Evolutionary conservation across 2,329 filamentous ascomycete species (phyloP).

Genomic region (Pestalotiopsis sp.): DNA sequence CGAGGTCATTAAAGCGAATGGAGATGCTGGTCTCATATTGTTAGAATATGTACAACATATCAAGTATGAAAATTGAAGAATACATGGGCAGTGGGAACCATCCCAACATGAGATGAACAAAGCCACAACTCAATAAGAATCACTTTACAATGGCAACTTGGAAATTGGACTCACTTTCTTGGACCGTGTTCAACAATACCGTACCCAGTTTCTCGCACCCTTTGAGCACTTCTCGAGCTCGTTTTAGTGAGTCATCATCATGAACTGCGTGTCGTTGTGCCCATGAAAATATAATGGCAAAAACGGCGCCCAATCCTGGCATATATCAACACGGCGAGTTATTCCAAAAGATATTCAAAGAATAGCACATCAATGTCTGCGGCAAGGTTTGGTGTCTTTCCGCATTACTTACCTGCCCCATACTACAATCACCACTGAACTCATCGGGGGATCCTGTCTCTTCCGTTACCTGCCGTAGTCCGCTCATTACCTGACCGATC

Average conservation of each 20-base stretch:
- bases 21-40: background rate
- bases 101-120: background rate
- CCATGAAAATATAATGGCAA: constrained; percentile 1
- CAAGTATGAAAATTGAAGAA: background rate
- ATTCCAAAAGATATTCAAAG: background rate
- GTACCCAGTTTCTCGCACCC: background rate
- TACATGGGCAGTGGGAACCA: background rate
- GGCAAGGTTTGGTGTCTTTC: background rate
- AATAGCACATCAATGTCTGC: background rate
- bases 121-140: background rate
- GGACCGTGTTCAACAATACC: background rate
- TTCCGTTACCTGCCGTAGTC: background rate
- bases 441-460: background rate
- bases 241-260: background rate
- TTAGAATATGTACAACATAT: background rate
- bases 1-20: background rate
- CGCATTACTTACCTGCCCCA: background rate
- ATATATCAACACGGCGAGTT: background rate
- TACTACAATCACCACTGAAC: background rate
- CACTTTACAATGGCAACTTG: background rate
- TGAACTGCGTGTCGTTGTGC: background rate
- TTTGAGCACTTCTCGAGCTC: background rate
- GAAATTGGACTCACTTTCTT: background rate
- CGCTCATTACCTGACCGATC: background rate
- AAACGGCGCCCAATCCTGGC: background rate